These are phyloP conservation scores for Coffea canephora DNA, from an alignment of 257 asterid genomes.

Conservation along the genomic window DNA sequence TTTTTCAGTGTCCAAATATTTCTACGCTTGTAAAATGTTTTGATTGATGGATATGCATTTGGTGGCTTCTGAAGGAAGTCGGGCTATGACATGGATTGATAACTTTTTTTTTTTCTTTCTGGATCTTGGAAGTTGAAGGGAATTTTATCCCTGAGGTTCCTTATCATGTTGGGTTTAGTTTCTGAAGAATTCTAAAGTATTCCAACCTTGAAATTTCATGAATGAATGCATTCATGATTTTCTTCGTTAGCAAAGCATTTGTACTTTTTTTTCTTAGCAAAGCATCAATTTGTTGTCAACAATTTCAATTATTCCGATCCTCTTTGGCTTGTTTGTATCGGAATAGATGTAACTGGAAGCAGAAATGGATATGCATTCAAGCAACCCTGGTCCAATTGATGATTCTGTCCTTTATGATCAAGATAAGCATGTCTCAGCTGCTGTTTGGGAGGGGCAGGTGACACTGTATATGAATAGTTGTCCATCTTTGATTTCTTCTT, in stretches of 20 bases:
- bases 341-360: conserved; percentile 44
- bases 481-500: conserved; percentile 7
- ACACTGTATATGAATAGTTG: conserved; percentile 2
- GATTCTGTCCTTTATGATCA: conserved; percentile 82
- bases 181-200: background rate
- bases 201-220: background rate
- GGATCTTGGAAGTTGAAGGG: background rate
- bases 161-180: background rate
- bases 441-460: conserved; percentile 99
- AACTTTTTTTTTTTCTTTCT: background rate
- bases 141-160: background rate
- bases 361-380: conserved; percentile 58
- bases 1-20: background rate
- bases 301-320: background rate
- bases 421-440: conserved; percentile 92
- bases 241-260: background rate
- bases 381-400: conserved; percentile 86
- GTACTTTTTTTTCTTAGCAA: background rate
- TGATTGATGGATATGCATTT: background rate
- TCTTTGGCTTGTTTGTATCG: conserved; percentile 15
- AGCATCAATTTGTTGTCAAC: background rate
- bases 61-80: background rate
- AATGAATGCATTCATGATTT: background rate
- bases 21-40: background rate
- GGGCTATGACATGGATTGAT: background rate